Percentiles rank a stretch among this genome's conserved stretches.
These are phyloP conservation scores for Candolleomyces efflorescens DNA, from an alignment of 768 basidiomycete species.

Conservation along the genomic window DNA sequence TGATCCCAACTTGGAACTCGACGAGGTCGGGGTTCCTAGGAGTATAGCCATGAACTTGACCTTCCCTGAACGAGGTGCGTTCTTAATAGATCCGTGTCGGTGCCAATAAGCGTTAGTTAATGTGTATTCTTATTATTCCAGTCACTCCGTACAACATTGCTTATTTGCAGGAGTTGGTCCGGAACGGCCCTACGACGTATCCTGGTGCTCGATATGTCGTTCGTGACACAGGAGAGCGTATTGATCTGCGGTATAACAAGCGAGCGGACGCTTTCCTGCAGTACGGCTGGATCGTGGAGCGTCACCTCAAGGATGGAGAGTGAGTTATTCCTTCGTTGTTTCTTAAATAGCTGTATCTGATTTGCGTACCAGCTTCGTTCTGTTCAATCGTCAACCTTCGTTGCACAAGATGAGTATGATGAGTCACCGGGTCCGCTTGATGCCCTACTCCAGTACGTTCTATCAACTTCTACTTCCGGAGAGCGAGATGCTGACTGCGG, in stretches of 20 bases:
- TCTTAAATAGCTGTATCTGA: slow-evolving; percentile 3
- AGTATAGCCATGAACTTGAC: slow-evolving; percentile 98
- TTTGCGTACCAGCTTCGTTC: slow-evolving; percentile 56
- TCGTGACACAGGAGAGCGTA: slow-evolving; percentile 94
- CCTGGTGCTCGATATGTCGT: slow-evolving; percentile 97
- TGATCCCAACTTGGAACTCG: slow-evolving; percentile 93
- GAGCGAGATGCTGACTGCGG: slow-evolving; percentile 8
- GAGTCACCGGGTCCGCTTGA: slow-evolving; percentile 95
- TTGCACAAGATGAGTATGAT: slow-evolving; percentile 99
- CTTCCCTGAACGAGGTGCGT: slow-evolving; percentile 89
- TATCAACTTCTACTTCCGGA: not conserved
- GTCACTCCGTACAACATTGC: slow-evolving; percentile 97
- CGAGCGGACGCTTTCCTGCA: slow-evolving; percentile 92
- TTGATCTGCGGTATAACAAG: slow-evolving; percentile 96
- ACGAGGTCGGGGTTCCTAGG: slow-evolving; percentile 94
- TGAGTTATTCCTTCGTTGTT: slow-evolving; percentile 40
- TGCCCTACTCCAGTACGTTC: slow-evolving; percentile 94
- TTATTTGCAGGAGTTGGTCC: slow-evolving; percentile 90
- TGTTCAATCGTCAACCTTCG: slow-evolving; percentile 98
- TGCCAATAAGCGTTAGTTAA: not conserved
- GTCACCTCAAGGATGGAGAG: slow-evolving; percentile 98
- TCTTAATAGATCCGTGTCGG: not conserved
- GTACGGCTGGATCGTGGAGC: slow-evolving; percentile 98
- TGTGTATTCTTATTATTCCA: slow-evolving; percentile 24
- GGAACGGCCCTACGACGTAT: slow-evolving; percentile 91